A percentile compares a stretch with the other conserved stretches of the same genome.
These are phyloP conservation scores for Leccinum imitatum DNA, from an alignment of 768 basidiomycete genomes.

Conservation along the genomic window DNA sequence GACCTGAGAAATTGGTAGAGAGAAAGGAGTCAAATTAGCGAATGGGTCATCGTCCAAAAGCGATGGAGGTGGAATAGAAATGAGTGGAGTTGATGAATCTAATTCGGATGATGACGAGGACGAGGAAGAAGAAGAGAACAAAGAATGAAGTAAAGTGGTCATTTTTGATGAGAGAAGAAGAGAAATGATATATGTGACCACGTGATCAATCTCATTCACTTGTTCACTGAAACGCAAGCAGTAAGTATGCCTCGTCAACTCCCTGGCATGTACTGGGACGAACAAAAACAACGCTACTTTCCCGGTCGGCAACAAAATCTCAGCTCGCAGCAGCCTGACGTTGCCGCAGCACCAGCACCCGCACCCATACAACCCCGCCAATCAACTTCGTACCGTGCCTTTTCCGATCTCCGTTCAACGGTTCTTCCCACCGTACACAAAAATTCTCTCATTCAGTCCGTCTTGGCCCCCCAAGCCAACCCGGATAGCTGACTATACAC, in stretches of 20 bases:
- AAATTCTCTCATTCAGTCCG: slow-evolving; percentile 30
- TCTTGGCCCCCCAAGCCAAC: not conserved
- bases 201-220: not conserved
- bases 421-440: slow-evolving; percentile 18
- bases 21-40: slow-evolving; percentile 48
- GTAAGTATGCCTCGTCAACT: slow-evolving; percentile 45
- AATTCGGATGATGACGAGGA: not conserved
- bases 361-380: not conserved
- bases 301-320: slow-evolving; percentile 26
- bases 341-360: too few relatives aligned
- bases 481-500: not conserved
- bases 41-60: slow-evolving; percentile 75
- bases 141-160: too few relatives aligned
- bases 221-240: not conserved
- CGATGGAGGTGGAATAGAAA: slow-evolving; percentile 7
- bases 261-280: slow-evolving; percentile 60
- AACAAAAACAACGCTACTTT: slow-evolving; percentile 53
- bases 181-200: not conserved
- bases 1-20: too few relatives aligned
- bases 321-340: not conserved
- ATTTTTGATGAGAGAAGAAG: not conserved
- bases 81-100: slow-evolving; percentile 1
- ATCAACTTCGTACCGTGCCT: not conserved
- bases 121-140: not conserved
- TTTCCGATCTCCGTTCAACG: slow-evolving; percentile 18